phyloP scores from a whole-genome alignment of 768 basidiomycete genomes.

The Calocybe gangraenosa region DNA sequence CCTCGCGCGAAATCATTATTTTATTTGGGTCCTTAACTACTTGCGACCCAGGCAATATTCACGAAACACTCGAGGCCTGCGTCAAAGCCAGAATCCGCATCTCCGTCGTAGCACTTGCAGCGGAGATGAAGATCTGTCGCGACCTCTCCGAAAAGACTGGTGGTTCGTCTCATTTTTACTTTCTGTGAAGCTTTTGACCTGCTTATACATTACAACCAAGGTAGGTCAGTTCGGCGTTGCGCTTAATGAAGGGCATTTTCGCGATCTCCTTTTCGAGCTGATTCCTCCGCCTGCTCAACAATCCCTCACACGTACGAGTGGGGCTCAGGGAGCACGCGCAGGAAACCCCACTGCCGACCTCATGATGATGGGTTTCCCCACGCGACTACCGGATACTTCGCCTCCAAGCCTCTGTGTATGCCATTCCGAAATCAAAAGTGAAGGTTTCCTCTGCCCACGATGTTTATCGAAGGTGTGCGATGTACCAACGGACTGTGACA shows the following conservation, averaged over 20 bases:
- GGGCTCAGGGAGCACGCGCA: conserved; percentile 34
- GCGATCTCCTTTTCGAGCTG: conserved; percentile 91
- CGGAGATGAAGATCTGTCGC: conserved; percentile 97
- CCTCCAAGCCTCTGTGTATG: conserved; percentile 88
- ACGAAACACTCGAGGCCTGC: conserved; percentile 87
- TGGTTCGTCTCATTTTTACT: conserved; percentile 46
- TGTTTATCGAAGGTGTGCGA: conserved; percentile 94
- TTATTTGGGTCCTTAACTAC: conserved; percentile 96
- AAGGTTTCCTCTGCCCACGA: conserved; percentile 93
- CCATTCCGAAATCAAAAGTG: conserved; percentile 87
- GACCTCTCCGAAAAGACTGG: conserved; percentile 90
- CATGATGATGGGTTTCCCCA: conserved; percentile 99
- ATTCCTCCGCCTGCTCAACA: conserved; percentile 91
- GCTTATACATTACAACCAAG: conserved; percentile 2
- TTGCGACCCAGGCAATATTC: conserved; percentile 95
- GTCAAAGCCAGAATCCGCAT: conserved; percentile 83
- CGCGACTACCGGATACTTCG: conserved; percentile 79
- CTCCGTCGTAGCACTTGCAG: conserved; percentile 90
- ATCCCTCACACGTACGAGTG: conserved; percentile 41
- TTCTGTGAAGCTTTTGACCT: neutral
- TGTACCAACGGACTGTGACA: conserved; percentile 96
- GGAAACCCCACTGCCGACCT: conserved; percentile 76
- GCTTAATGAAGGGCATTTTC: conserved; percentile 95
- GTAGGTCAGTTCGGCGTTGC: conserved; percentile 92
- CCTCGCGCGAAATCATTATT: conserved; percentile 91